Conservation (phyloP, 805 yeast species). For the Geotrichum ghanense region DNA sequence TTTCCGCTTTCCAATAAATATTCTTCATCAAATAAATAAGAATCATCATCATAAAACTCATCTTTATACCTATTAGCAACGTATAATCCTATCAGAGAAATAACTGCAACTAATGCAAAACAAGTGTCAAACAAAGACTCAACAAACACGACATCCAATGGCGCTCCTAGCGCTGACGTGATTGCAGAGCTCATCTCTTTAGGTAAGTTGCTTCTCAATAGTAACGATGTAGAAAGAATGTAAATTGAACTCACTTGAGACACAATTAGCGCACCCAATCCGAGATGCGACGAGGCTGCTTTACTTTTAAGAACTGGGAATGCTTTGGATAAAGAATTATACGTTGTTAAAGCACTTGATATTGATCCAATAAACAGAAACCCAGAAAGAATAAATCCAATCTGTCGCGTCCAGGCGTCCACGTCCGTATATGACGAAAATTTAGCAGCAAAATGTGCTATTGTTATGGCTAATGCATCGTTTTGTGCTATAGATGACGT, state of each 20-base stretch:
- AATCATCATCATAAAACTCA: constrained; percentile 5
- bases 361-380: constrained; percentile 26
- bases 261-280: constrained; percentile 19
- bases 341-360: constrained; percentile 27
- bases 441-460: constrained; percentile 15
- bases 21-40: constrained; percentile 15
- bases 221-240: constrained; percentile 29
- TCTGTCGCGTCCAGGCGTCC: constrained; percentile 28
- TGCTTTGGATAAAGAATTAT: constrained; percentile 22
- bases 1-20: constrained; percentile 9
- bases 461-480: constrained; percentile 18
- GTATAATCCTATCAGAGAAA: constrained; percentile 19
- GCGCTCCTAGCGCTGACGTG: constrained; percentile 30
- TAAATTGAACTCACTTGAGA: constrained; percentile 30
- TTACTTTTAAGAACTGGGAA: constrained; percentile 18
- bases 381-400: constrained; percentile 30
- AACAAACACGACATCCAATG: constrained; percentile 26
- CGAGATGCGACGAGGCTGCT: background rate
- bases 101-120: constrained; percentile 22
- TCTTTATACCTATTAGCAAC: constrained; percentile 9
- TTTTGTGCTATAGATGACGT: constrained; percentile 6
- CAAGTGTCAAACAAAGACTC: constrained; percentile 30
- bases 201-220: constrained; percentile 31
- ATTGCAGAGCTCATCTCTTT: constrained; percentile 29
- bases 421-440: constrained; percentile 15